Conservation (phyloP, 176 grass and related monocot species). For the Alopecurus myosuroides region DNA sequence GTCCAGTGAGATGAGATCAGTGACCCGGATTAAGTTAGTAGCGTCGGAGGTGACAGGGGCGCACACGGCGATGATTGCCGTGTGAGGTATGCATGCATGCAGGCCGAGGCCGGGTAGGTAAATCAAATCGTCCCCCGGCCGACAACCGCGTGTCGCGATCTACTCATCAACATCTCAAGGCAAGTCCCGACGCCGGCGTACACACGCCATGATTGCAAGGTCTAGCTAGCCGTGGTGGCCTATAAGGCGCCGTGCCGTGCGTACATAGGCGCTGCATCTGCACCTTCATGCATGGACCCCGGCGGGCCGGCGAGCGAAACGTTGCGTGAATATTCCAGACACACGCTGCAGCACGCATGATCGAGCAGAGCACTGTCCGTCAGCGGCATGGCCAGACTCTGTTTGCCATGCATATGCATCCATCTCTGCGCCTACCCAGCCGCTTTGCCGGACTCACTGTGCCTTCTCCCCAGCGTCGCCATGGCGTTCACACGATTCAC, state of each 20-base stretch:
- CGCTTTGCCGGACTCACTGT: no score
- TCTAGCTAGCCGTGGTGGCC: no score
- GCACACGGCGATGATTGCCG: slow-evolving; percentile 4
- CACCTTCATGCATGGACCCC: not conserved
- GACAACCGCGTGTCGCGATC: not conserved
- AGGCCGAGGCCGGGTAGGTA: not conserved
- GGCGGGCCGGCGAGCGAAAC: not conserved
- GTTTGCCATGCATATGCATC: not conserved
- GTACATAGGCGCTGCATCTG: not conserved
- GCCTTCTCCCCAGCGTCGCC: no score
- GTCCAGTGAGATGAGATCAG: no score
- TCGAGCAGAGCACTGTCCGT: not conserved
- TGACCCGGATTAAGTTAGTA: not conserved
- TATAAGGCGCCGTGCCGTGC: no score
- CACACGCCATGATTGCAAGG: slow-evolving; percentile 1
- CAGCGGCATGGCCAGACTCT: not conserved
- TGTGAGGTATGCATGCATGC: not conserved
- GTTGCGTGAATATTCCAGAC: no score
- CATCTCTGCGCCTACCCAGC: no score
- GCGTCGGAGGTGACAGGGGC: not conserved
- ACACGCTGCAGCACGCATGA: no score
- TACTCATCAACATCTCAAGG: not conserved
- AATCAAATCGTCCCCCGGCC: not conserved
- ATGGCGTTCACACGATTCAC: not conserved
- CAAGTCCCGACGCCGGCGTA: not conserved